Evolutionary conservation across 768 basidiomycete genomes (phyloP), one percentile per base, ranked within the genome.

Genomic region (Myochromella boudieri): DNA sequence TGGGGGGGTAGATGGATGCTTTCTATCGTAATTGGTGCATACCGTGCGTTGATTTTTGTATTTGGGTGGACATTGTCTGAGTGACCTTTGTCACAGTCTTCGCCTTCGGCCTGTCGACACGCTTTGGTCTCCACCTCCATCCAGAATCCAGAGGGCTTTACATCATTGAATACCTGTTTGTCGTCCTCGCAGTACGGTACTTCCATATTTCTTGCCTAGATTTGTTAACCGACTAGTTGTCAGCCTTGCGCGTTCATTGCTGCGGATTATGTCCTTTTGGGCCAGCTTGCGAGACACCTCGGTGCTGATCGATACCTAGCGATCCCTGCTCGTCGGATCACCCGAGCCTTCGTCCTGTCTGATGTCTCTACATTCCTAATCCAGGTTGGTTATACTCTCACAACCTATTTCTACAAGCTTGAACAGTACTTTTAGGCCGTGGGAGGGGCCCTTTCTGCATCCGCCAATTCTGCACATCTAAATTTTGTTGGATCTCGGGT

Each of bases 171-270:
- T 78, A 84, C 51, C 60, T 84, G 11, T 74, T 84, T 56, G 74
- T 84, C 49, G 81, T 80, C 5, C 70, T 84, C 37, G 78, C 80
- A 6, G 82, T 78, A 48, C 42, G 71, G 25, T 52, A n/a, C 17
- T 10, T 49, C 3, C n/a, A 4, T 18, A 12, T n/a, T 28, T 12
- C 15, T 17, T 10, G 37, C 32, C 24, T 20, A 10, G 7, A 15
- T 17, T 32, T 33, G 29, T 34, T 34, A 21, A 46, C 20, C 18
- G 32, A 20, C 15, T 22, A n/a, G n/a, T n/a, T n/a, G 44, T 43
- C 36, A 83, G 81, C 85, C 86, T 4, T 89, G 87, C 59, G 85
- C 82, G 21, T 88, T 88, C 64, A 82, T 85, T 52, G 82, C 82
- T 3, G 75, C 81, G 15, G 75, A 82, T 56, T 88, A 89, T 54